Conservation (phyloP, 768 basidiomycete genomes). For the Leucosporidium creatinivorum region DNA sequence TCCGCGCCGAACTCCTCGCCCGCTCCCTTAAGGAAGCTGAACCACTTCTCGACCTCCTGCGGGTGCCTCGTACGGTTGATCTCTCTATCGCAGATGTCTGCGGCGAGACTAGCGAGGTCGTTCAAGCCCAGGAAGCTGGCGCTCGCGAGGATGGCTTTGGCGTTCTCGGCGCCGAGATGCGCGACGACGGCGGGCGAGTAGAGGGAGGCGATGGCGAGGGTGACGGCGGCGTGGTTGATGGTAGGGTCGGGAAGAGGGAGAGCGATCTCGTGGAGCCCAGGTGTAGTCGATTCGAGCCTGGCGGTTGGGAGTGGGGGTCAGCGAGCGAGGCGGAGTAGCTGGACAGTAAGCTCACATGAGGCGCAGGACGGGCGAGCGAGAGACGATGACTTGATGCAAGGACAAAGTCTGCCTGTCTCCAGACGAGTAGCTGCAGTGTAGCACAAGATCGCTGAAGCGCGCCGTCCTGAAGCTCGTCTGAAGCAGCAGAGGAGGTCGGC, state of each 20-base stretch:
- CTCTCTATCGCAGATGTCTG: background rate
- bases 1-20: too few relatives aligned
- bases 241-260: conserved; percentile 3
- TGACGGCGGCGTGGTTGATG: conserved; percentile 8
- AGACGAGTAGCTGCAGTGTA: background rate
- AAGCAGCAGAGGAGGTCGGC: background rate
- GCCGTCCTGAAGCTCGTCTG: background rate
- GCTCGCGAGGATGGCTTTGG: conserved; percentile 7
- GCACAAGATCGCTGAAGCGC: background rate
- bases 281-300: conserved; percentile 1
- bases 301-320: too few relatives aligned
- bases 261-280: background rate
- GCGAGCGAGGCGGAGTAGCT: background rate
- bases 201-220: conserved; percentile 18
- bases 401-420: background rate
- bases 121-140: conserved; percentile 15
- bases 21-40: background rate
- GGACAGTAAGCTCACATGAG: background rate
- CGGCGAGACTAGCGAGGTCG: background rate
- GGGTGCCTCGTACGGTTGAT: background rate
- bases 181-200: conserved; percentile 18
- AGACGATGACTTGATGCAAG: conserved; percentile 10
- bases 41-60: conserved; percentile 5
- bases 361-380: conserved; percentile 5
- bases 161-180: background rate